Base-by-base conservation (phyloP, 2,329 filamentous ascomycete genomes). In the Fusarium euwallaceae region DNA sequence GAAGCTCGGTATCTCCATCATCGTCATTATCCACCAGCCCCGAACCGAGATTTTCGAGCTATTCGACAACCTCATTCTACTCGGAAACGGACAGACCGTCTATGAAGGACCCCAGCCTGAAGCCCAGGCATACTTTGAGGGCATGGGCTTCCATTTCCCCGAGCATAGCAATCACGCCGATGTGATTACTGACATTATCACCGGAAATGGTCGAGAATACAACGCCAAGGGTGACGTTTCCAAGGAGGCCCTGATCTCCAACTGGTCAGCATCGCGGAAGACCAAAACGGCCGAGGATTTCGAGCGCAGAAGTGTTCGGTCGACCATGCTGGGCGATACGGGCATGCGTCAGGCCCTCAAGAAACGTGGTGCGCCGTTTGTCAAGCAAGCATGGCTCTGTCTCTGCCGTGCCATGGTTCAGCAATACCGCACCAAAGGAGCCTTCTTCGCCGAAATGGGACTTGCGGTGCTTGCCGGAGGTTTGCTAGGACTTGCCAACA, bases 11-110 rank as follows among this genome's bases (percentile, higher is more conserved):
- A 88, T 91, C 14, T 89, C 88, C 3, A 86, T 89, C 45, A 87
- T 91, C 62, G 86, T 87, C 53, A 89, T 90, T 66, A 89, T 91
- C 70, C 89, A 91, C 75, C 89, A 92, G 76, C 90, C 90, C 3
- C 84, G 89, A 8, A 82, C 86, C 56, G 88, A 91, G 73, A 90
- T 91, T 36, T 91, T 90, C 77, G 85, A 88, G 66, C 83, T 87
- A 63, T 85, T 92, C 27, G 89, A 91, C 75, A 84, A 87, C 67
- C 80, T 91, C 2, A 84, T 91, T 36, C 83, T 92, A 4, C 83
- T 91, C 1, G 86, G 86, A 12, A 86, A 86, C 69, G 90, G 90
- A 2, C 85, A 87, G 70, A 85, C 86, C 67, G 87, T 90, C 59
- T 92, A 90, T 74, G 85, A 87, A 45, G 89, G 88, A 0, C 79